Evolutionary conservation across 78 protist species (phyloP).

Genomic region (Emiliania huxleyi): DNA sequence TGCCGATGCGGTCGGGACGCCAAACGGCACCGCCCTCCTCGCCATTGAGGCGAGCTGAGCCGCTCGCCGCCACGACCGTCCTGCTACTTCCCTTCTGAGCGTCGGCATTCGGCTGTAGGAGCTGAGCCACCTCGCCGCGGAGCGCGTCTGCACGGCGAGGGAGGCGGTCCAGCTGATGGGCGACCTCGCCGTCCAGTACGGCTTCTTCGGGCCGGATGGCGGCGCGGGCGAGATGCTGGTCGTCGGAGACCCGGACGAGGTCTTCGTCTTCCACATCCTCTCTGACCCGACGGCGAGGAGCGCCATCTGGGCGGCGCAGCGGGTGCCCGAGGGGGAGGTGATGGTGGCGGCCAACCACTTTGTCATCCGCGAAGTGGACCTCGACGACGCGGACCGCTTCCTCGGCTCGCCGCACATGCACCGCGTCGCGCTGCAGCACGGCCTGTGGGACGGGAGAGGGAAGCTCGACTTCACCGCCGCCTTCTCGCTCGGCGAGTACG

Average conservation of each 20-base stretch:
- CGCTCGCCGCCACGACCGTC: too few relatives aligned
- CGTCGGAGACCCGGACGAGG: slow-evolving; percentile 49
- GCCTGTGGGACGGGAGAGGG: slow-evolving; percentile 37
- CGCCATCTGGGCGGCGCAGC: slow-evolving; percentile 66
- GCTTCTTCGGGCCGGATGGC: slow-evolving; percentile 25
- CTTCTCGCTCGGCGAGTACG: background rate
- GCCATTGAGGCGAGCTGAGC: too few relatives aligned
- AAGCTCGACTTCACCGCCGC: slow-evolving; percentile 52
- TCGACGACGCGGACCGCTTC: background rate
- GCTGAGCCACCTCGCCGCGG: slow-evolving; percentile 42
- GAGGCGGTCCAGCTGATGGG: slow-evolving; percentile 51
- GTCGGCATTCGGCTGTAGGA: too few relatives aligned
- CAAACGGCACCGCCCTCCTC: slow-evolving; percentile 40
- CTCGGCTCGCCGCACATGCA: slow-evolving; percentile 9
- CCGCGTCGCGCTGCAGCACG: slow-evolving; percentile 14
- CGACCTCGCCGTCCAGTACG: slow-evolving; percentile 47
- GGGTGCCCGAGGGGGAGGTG: slow-evolving; percentile 59
- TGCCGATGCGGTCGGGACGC: background rate
- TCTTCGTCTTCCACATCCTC: slow-evolving; percentile 56
- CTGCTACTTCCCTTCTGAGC: too few relatives aligned
- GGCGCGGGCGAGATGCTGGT: slow-evolving; percentile 50
- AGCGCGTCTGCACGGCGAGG: slow-evolving; percentile 48
- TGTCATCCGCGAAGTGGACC: slow-evolving; percentile 45
- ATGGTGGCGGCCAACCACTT: slow-evolving; percentile 47
- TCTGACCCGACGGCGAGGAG: slow-evolving; percentile 34